Evolutionary conservation across 2,329 filamentous ascomycete species (phyloP).

Genomic region (Epichloe baconii): DNA sequence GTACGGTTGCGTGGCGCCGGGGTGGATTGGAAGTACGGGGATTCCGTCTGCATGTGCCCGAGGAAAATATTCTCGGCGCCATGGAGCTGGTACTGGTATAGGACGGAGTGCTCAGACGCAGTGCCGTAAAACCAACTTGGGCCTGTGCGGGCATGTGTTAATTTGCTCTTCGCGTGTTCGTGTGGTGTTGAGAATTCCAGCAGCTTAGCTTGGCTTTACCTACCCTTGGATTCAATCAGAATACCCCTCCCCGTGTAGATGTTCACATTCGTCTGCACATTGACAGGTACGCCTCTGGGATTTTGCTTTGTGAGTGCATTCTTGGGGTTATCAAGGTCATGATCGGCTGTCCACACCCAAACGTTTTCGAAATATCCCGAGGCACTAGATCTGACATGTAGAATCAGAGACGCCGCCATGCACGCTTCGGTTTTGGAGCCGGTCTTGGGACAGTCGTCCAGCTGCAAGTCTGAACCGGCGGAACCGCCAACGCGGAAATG

Average conservation of each 20-base stretch:
- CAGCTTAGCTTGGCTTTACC: no score
- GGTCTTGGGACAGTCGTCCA: constrained; percentile 33
- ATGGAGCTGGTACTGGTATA: constrained; percentile 39
- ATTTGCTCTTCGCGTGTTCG: no score
- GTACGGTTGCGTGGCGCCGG: constrained; percentile 10
- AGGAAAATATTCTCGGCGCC: constrained; percentile 37
- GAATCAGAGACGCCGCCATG: constrained; percentile 41
- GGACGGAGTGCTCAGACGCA: constrained; percentile 34
- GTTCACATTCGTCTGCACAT: constrained; percentile 10
- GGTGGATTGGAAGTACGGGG: constrained; percentile 36
- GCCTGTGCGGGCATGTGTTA: not conserved
- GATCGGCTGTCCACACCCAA: constrained; percentile 59
- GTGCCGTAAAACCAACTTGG: constrained; percentile 30
- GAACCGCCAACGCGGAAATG: constrained; percentile 63
- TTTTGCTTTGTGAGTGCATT: no score
- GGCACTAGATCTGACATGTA: constrained; percentile 31
- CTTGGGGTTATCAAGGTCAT: constrained; percentile 27
- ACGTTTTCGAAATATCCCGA: constrained; percentile 39
- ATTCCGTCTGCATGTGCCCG: constrained; percentile 54
- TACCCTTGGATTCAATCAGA: no score
- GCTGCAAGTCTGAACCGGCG: constrained; percentile 51
- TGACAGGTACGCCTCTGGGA: no score
- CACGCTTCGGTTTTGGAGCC: constrained; percentile 38
- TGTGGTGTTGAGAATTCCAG: no score
- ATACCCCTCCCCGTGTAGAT: not conserved